Conservation (phyloP, 2,329 filamentous ascomycete genomes). For the Furcasterigmium furcatum region DNA sequence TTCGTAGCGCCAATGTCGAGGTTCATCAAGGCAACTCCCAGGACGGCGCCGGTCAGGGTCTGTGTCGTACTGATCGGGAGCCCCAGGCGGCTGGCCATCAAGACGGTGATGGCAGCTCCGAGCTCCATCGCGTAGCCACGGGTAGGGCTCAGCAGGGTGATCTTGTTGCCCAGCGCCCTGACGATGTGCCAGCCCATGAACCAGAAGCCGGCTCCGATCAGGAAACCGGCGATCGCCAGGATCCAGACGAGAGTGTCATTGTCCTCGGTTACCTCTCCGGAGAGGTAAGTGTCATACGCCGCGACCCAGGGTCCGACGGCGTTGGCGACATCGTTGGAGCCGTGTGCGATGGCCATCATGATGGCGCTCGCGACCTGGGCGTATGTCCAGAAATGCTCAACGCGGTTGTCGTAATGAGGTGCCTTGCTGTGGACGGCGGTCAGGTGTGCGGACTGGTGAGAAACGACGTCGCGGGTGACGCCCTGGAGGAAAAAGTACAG, state of each 20-base stretch:
- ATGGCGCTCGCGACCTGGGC: slow-evolving; percentile 35
- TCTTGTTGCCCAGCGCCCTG: slow-evolving; percentile 32
- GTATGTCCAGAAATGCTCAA: slow-evolving; percentile 45
- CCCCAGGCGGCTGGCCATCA: slow-evolving; percentile 15
- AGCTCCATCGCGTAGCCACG: slow-evolving; percentile 33
- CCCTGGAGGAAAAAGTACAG: slow-evolving; percentile 18
- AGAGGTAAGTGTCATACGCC: slow-evolving; percentile 28
- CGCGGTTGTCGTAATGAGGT: slow-evolving; percentile 37
- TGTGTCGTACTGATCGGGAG: slow-evolving; percentile 23
- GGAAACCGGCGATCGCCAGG: slow-evolving; percentile 28
- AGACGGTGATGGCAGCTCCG: slow-evolving; percentile 30
- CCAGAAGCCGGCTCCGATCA: slow-evolving; percentile 35
- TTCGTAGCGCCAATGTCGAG: slow-evolving; percentile 17
- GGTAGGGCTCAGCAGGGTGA: slow-evolving; percentile 33
- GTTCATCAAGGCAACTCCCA: slow-evolving; percentile 20
- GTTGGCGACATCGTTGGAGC: slow-evolving; percentile 39
- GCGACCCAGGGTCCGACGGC: slow-evolving; percentile 35
- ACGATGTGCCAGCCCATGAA: slow-evolving; percentile 36
- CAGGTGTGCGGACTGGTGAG: slow-evolving; percentile 21
- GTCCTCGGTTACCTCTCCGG: slow-evolving; percentile 22
- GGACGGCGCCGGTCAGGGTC: slow-evolving; percentile 18
- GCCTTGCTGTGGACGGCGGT: slow-evolving; percentile 22
- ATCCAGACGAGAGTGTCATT: slow-evolving; percentile 34
- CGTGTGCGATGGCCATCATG: slow-evolving; percentile 38
- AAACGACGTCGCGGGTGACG: slow-evolving; percentile 15